A percentile compares a stretch with the other conserved stretches of the same genome.
Evolutionary conservation across 176 grass and related monocot species (phyloP).

Genomic region (Bromus sterilis): DNA sequence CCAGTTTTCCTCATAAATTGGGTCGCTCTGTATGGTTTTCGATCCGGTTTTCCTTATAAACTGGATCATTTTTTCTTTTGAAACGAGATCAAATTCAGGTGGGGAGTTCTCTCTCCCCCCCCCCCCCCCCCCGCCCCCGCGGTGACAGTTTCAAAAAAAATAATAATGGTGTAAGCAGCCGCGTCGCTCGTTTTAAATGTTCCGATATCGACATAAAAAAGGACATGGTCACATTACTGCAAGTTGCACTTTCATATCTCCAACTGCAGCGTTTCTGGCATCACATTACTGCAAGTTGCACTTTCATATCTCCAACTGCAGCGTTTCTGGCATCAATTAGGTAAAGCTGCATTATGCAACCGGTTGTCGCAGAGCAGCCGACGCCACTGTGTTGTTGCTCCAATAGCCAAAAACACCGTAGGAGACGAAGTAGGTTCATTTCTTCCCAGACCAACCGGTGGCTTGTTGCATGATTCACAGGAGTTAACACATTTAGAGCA

Average conservation of each 20-base stretch:
- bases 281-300: background rate
- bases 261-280: background rate
- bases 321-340: background rate
- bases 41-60: no score
- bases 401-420: no score
- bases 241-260: background rate
- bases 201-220: background rate
- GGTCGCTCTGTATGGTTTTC: no score
- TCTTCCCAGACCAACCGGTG: no score
- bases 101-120: no score
- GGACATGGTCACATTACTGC: background rate
- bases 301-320: background rate
- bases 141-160: no score
- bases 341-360: background rate
- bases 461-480: no score
- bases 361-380: background rate
- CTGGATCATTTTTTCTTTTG: no score
- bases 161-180: background rate
- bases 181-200: background rate
- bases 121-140: no score
- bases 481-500: background rate
- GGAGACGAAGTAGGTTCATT: background rate
- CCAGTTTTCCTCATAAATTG: no score
- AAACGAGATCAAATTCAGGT: no score
- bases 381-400: background rate